Percentiles rank a stretch among this genome's conserved stretches.
phyloP scores from a whole-genome alignment of 202 grass and related monocot genomes.

The Alloteropsis angusta region DNA sequence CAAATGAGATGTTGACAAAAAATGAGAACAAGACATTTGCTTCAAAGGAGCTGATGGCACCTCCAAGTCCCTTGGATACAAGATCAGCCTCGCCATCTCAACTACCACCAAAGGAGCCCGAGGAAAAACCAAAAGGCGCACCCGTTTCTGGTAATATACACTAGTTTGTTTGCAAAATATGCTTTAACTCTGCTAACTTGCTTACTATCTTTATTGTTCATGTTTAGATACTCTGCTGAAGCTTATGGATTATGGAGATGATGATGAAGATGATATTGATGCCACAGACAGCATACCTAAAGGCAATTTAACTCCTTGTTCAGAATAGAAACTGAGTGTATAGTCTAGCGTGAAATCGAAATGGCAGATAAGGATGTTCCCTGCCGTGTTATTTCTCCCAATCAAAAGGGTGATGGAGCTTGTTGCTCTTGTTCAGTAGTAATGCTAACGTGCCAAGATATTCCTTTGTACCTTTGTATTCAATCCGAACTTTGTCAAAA shows the following conservation, averaged over 20 bases:
- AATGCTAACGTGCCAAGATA: not conserved
- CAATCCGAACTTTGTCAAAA: not conserved
- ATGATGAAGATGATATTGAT: conserved; percentile 42
- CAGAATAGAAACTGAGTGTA: conserved; percentile 20
- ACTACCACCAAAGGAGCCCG: conserved; percentile 15
- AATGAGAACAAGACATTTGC: conserved; percentile 13
- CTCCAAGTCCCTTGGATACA: not conserved
- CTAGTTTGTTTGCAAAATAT: not conserved
- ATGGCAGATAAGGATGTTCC: not conserved
- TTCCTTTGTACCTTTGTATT: not conserved
- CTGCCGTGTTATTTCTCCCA: not conserved
- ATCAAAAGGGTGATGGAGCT: not conserved
- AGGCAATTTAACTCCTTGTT: conserved; percentile 27
- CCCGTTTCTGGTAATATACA: conserved; percentile 47
- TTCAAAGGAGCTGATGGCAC: conserved; percentile 27
- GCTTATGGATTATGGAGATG: conserved; percentile 83
- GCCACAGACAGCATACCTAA: not conserved
- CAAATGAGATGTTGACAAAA: conserved; percentile 10
- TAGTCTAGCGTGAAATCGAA: not conserved
- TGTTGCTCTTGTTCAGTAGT: not conserved
- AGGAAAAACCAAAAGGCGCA: conserved; percentile 20
- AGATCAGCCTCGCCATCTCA: conserved; percentile 23
- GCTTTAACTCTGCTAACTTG: not conserved
- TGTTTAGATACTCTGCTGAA: conserved; percentile 69
- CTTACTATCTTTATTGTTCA: not conserved